Conservation (phyloP, 139 green algal species). For the Penium margaritaceum region DNA sequence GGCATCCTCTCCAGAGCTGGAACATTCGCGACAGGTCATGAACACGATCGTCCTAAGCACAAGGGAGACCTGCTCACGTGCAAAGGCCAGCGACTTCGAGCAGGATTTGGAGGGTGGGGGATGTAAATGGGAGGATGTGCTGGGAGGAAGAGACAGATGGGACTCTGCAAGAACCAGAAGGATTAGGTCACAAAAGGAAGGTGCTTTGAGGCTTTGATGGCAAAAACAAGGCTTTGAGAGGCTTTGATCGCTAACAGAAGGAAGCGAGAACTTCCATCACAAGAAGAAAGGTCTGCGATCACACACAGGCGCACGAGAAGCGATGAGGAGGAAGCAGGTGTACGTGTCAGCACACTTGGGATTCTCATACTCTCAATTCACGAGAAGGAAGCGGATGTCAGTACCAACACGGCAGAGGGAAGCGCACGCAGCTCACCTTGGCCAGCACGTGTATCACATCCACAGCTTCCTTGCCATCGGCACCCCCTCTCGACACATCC, state of each 20-base stretch:
- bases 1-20: not conserved
- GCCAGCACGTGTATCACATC: not conserved
- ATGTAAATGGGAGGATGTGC: not conserved
- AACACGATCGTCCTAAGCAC: not conserved
- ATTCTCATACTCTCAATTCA: no score
- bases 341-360: no score
- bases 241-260: not conserved
- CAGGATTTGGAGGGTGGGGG: not conserved
- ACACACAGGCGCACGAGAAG: not conserved
- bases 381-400: not conserved
- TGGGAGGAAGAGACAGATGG: not conserved
- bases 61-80: not conserved
- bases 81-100: not conserved
- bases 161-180: not conserved
- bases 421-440: not conserved
- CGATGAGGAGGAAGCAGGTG: not conserved
- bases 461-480: not conserved
- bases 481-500: conserved; percentile 14
- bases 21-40: not conserved
- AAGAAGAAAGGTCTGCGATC: no score
- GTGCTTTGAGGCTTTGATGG: no score
- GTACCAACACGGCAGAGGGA: not conserved
- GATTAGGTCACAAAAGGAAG: no score
- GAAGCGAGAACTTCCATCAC: no score
- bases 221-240: no score